Base-by-base conservation (phyloP, 768 basidiomycete genomes). In the Tylopilus intermedius region DNA sequence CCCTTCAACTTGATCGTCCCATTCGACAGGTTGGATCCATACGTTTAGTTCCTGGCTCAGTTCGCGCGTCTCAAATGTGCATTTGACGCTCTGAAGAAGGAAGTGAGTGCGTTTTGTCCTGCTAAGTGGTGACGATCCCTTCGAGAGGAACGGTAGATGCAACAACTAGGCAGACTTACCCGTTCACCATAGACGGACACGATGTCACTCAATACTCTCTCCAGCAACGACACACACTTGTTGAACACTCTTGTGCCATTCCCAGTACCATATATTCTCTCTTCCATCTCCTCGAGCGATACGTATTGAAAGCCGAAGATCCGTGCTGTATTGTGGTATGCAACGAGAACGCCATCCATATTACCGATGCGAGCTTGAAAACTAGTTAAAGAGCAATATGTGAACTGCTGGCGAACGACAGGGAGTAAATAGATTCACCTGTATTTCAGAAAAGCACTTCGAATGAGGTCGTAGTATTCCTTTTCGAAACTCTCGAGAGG, bases 291-390 rank as follows among this genome's bases (percentile, higher is more conserved):
- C 42, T 79, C 75, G 42, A 95, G 71, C 1, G 93, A 79, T 29
- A 95, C 71, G 64, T 98, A 99, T 67, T 97, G 92, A 75, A 97
- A 97, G 1, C 95, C 95, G 61, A 93, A 93, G 46, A 96, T 80
- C 15, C 80, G 78, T 7, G 81, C 80, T 0, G 90, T 94, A 56
- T 95, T 96, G 63, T 92, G 90, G 63, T 89, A 91, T 21, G 90
- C 84, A 37, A 92, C 82, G 54, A 93, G 76, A 8, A 97, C 86
- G 14, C 95, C 95, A 63, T 96, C 94, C 95, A 98, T 98, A 64
- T 86, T 83, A 8, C 95, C 95, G 55, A 99, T 98, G 5, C 95
- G 85, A 2, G 81, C 94, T 76, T 99, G 95, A 73, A 98, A 87
- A 58, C 90, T 93, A 38, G 54, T 21, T 39, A 5, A n/a, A 39